Percentiles rank a stretch among this genome's conserved stretches.
These are phyloP conservation scores for Penicillium ochrochloron DNA, from an alignment of 495 filamentous ascomycete species.

Conservation along the genomic window DNA sequence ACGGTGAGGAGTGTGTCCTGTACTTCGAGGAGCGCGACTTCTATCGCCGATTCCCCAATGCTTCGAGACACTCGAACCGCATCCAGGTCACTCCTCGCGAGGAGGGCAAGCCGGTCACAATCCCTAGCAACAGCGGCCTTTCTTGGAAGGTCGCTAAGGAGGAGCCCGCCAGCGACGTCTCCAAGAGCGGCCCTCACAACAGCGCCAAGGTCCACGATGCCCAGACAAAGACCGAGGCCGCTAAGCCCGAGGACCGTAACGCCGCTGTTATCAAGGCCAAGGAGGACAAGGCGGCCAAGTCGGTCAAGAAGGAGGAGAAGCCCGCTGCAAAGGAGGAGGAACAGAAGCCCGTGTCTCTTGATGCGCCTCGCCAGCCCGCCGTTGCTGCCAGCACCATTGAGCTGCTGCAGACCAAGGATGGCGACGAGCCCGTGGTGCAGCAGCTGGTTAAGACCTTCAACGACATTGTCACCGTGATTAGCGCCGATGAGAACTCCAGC, in stretches of 20 bases:
- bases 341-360: slow-evolving; percentile 38
- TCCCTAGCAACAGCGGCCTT: slow-evolving; percentile 83
- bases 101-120: slow-evolving; percentile 73
- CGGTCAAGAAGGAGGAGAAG: slow-evolving; percentile 34
- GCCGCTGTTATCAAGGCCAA: slow-evolving; percentile 49
- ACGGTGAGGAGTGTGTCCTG: slow-evolving; percentile 92
- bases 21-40: slow-evolving; percentile 98
- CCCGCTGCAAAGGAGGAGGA: slow-evolving; percentile 39
- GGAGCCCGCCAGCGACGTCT: slow-evolving; percentile 45
- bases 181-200: slow-evolving; percentile 53
- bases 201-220: slow-evolving; percentile 46
- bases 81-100: slow-evolving; percentile 53
- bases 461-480: slow-evolving; percentile 90
- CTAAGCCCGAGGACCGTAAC: slow-evolving; percentile 41
- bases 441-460: slow-evolving; percentile 95
- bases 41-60: slow-evolving; percentile 83
- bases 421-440: slow-evolving; percentile 84
- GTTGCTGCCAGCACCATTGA: slow-evolving; percentile 69
- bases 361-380: slow-evolving; percentile 40
- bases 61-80: slow-evolving; percentile 57
- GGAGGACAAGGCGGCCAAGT: slow-evolving; percentile 43
- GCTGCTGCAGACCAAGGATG: slow-evolving; percentile 69
- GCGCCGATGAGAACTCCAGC: slow-evolving; percentile 71
- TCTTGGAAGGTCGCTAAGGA: slow-evolving; percentile 76
- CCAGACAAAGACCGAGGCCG: slow-evolving; percentile 37